Conservation (phyloP, 2,329 filamentous ascomycete species). For the Phoma sp. region DNA sequence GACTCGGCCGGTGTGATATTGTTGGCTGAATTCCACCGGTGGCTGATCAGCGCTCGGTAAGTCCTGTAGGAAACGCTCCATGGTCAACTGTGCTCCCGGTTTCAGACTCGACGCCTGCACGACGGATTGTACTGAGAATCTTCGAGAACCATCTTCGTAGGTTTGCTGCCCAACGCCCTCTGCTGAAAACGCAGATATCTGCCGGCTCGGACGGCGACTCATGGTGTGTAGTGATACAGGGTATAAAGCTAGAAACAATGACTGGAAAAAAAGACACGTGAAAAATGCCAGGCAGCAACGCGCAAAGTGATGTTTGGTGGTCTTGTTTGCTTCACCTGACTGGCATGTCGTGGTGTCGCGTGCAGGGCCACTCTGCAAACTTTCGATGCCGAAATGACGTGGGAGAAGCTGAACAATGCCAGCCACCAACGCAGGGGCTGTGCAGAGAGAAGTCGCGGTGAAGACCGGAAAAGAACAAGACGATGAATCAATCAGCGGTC, state of each 20-base stretch:
- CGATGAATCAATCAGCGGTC: slow-evolving; percentile 18
- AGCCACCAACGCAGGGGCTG: slow-evolving; percentile 12
- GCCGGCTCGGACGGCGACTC: slow-evolving; percentile 15
- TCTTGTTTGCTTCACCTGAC: slow-evolving; percentile 7
- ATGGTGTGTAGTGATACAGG: slow-evolving; percentile 37
- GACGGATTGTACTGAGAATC: slow-evolving; percentile 23
- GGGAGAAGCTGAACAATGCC: neutral
- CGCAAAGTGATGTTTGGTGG: neutral
- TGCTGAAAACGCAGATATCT: slow-evolving; percentile 15
- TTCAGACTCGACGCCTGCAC: slow-evolving; percentile 40
- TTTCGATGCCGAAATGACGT: slow-evolving; percentile 10
- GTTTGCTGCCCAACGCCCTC: slow-evolving; percentile 18
- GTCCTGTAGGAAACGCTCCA: slow-evolving; percentile 53
- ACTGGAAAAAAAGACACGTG: slow-evolving; percentile 2
- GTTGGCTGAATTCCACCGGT: slow-evolving; percentile 45
- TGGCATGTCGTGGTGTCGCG: slow-evolving; percentile 12
- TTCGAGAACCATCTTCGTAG: slow-evolving; percentile 18
- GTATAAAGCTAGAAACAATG: slow-evolving; percentile 30
- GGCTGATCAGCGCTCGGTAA: slow-evolving; percentile 50
- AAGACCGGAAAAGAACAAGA: slow-evolving; percentile 8
- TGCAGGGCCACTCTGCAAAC: slow-evolving; percentile 3
- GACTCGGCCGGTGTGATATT: slow-evolving; percentile 52
- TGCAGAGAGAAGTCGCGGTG: slow-evolving; percentile 17
- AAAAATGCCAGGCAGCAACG: slow-evolving; percentile 7
- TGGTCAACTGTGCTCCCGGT: slow-evolving; percentile 50